Evolutionary conservation across 169 alveolate species (phyloP).

Genomic region (Plasmodium relictum): DNA sequence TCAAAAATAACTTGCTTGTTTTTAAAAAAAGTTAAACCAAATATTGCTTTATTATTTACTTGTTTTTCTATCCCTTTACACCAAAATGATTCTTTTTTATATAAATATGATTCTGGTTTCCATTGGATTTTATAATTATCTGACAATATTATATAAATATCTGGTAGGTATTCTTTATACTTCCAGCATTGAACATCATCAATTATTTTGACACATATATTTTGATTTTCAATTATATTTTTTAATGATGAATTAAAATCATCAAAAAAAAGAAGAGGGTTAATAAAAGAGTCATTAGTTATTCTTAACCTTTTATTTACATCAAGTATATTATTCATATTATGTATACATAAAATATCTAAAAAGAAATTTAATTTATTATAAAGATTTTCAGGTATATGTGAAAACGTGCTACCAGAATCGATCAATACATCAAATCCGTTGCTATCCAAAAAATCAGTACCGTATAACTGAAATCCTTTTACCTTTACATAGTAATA

Average conservation of each 20-base stretch:
- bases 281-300: constrained; percentile 23
- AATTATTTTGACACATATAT: constrained; percentile 58
- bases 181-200: constrained; percentile 75
- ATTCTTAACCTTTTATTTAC: constrained; percentile 34
- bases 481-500: constrained; percentile 38
- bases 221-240: constrained; percentile 39
- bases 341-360: constrained; percentile 51
- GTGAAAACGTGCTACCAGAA: constrained; percentile 74
- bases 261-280: constrained; percentile 17
- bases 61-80: constrained; percentile 84
- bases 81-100: constrained; percentile 80
- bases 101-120: constrained; percentile 69
- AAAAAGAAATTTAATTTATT: constrained; percentile 39
- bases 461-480: constrained; percentile 49
- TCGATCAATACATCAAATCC: constrained; percentile 40
- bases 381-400: constrained; percentile 52
- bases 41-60: constrained; percentile 78
- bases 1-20: constrained; percentile 81
- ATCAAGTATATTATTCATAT: constrained; percentile 54
- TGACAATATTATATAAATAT: constrained; percentile 28
- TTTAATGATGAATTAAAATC: constrained; percentile 48
- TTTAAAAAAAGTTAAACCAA: constrained; percentile 86
- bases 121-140: constrained; percentile 32
- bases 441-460: constrained; percentile 9
- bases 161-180: constrained; percentile 36